Conservation (phyloP, 441 rosid genomes). For the Manihot esculenta region DNA sequence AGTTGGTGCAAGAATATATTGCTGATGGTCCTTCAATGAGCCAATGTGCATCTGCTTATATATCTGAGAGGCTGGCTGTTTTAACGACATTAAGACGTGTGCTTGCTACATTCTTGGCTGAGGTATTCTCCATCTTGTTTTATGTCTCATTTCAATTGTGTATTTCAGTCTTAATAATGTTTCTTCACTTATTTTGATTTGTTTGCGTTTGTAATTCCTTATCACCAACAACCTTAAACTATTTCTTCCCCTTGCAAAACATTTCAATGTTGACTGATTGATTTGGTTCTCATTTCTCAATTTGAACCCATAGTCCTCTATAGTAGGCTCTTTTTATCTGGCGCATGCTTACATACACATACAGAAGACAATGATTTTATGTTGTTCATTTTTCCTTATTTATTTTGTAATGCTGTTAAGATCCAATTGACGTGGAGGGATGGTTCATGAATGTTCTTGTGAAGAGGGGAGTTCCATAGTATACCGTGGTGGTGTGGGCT, state of each 20-base stretch:
- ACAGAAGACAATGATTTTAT: no score
- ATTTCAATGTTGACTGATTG: not conserved
- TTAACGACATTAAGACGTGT: conserved; percentile 57
- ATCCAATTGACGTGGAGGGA: not conserved
- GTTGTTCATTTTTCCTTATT: not conserved
- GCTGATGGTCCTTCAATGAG: conserved; percentile 52
- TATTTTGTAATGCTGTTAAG: not conserved
- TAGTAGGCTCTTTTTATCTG: no score
- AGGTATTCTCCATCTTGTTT: conserved; percentile 45
- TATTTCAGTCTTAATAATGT: not conserved
- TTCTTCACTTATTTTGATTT: not conserved
- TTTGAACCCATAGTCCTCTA: no score
- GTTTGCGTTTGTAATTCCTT: not conserved
- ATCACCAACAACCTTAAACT: not conserved
- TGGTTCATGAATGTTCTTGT: not conserved
- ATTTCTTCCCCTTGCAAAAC: not conserved
- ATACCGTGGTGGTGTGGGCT: not conserved
- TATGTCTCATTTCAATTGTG: not conserved
- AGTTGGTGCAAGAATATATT: conserved; percentile 42
- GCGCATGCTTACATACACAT: no score
- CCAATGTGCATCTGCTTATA: conserved; percentile 64
- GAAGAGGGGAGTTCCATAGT: not conserved
- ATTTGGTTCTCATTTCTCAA: not conserved
- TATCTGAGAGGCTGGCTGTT: conserved; percentile 65
- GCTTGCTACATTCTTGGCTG: conserved; percentile 79